Conservation (phyloP, 179 eudicot species). For the Amaranthus tricolor region DNA sequence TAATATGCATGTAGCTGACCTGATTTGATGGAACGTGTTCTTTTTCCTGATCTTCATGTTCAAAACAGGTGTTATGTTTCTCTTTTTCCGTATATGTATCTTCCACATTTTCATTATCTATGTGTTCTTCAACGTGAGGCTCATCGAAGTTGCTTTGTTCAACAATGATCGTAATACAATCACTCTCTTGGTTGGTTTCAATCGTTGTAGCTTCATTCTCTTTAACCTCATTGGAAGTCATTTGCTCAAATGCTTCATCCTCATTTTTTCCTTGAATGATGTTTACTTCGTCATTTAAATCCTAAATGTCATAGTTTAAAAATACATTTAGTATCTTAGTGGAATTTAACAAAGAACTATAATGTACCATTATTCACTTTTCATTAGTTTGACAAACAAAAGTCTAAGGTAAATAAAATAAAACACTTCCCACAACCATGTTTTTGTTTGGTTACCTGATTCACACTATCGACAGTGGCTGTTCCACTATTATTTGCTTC, state of each 20-base stretch:
- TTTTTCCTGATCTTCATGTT: too few species aligned
- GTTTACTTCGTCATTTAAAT: neutral
- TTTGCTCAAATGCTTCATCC: neutral
- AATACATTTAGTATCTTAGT: too few species aligned
- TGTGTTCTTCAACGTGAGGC: neutral
- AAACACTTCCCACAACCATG: neutral
- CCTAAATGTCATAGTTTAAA: neutral
- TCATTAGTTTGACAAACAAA: neutral
- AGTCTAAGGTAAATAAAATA: neutral
- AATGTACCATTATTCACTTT: neutral
- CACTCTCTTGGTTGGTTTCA: neutral
- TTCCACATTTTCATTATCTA: neutral
- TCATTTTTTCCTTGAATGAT: too few species aligned
- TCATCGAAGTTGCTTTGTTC: neutral
- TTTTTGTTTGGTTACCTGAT: neutral
- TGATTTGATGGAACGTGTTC: too few species aligned
- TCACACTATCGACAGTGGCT: neutral
- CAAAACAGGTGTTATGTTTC: too few species aligned
- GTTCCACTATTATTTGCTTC: neutral
- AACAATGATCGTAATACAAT: neutral
- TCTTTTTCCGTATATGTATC: neutral
- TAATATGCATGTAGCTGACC: too few species aligned
- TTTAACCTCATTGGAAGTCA: neutral
- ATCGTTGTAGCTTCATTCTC: neutral
- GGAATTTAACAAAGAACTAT: too few species aligned